These are phyloP conservation scores for Eremothecium coryli DNA, from an alignment of 1,139 yeast species.

Conservation along the genomic window DNA sequence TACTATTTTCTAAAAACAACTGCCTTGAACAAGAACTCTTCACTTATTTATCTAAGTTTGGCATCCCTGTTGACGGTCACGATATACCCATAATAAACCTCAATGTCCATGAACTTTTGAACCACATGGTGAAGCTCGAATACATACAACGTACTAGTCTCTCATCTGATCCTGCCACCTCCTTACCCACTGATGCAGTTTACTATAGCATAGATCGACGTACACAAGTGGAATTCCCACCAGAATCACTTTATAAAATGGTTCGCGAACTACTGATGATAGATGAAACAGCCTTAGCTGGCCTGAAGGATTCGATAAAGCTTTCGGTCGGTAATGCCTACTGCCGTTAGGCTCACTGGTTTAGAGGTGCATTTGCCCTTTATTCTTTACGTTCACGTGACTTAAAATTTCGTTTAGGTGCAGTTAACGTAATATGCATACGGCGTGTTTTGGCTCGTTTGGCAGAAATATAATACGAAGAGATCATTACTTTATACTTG, in stretches of 20 bases:
- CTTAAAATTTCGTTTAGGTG: too few relatives aligned
- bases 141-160: conserved; percentile 20
- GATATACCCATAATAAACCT: conserved; percentile 21
- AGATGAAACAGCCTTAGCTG: conserved; percentile 12
- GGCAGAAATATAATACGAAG: too few relatives aligned
- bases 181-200: conserved; percentile 9
- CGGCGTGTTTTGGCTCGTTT: too few relatives aligned
- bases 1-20: conserved; percentile 25
- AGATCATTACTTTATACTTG: too few relatives aligned
- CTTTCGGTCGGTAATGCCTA: conserved; percentile 24
- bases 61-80: conserved; percentile 24
- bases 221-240: conserved; percentile 22
- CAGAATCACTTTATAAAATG: conserved; percentile 17
- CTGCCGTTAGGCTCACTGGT: not conserved
- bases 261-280: conserved; percentile 19
- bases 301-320: conserved; percentile 15
- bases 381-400: too few relatives aligned
- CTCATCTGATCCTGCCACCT: conserved; percentile 13
- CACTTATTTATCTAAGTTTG: conserved; percentile 18
- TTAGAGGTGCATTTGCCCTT: too few relatives aligned
- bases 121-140: conserved; percentile 17
- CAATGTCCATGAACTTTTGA: conserved; percentile 20
- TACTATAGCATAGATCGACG: conserved; percentile 25
- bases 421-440: too few relatives aligned
- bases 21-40: conserved; percentile 22